phyloP scores from a whole-genome alignment of 208 protist genomes.

The Trypanosoma brucei region DNA sequence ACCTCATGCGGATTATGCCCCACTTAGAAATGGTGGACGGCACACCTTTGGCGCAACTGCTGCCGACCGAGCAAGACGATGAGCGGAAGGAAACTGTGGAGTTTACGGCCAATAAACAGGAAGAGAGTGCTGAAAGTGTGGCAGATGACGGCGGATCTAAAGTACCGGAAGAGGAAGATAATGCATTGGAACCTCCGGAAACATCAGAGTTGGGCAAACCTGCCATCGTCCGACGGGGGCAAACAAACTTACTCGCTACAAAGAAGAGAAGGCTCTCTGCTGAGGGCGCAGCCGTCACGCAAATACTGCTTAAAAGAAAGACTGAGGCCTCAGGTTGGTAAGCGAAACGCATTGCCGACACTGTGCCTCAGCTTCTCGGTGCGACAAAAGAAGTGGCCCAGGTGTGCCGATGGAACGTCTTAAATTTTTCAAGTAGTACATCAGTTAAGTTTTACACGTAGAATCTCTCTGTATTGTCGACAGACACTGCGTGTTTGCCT shows the following conservation, averaged over 20 bases:
- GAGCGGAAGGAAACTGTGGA: not conserved
- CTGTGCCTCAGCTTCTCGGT: too few relatives aligned
- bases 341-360: not conserved
- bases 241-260: conserved; percentile 25
- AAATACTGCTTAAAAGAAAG: conserved; percentile 33
- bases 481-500: too few relatives aligned
- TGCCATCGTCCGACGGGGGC: conserved; percentile 64
- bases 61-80: not conserved
- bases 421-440: too few relatives aligned
- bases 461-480: too few relatives aligned
- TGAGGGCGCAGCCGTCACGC: conserved; percentile 34
- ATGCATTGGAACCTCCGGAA: conserved; percentile 43
- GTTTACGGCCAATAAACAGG: not conserved
- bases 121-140: not conserved
- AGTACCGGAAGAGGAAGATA: conserved; percentile 47
- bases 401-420: too few relatives aligned
- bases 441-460: too few relatives aligned
- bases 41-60: conserved; percentile 1
- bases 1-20: conserved; percentile 9
- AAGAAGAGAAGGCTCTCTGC: conserved; percentile 19
- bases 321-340: conserved; percentile 34
- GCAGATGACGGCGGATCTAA: not conserved
- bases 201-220: conserved; percentile 22
- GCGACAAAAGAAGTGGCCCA: too few relatives aligned
- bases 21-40: conserved; percentile 19